phyloP scores from a whole-genome alignment of 2,329 filamentous ascomycete genomes.

The Corniculantispora saksenae region DNA sequence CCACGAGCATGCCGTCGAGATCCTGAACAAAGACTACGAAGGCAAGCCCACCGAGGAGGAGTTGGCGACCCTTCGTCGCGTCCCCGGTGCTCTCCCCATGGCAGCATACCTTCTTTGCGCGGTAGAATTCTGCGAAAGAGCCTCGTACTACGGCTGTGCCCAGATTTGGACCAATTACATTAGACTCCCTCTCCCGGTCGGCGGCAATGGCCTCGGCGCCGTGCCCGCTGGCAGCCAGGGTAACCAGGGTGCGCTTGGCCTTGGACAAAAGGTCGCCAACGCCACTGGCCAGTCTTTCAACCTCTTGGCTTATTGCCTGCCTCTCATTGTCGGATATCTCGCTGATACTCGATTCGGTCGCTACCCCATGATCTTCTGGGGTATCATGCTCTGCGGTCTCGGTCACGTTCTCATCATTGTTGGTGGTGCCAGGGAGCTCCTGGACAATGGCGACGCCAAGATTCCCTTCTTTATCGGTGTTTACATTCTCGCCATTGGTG shows the following conservation, averaged over 20 bases:
- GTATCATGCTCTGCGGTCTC: slow-evolving; percentile 65
- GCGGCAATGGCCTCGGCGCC: slow-evolving; percentile 49
- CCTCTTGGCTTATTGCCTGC: slow-evolving; percentile 59
- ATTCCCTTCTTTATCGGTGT: slow-evolving; percentile 63
- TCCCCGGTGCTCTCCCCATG: slow-evolving; percentile 52
- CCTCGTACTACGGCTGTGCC: slow-evolving; percentile 55
- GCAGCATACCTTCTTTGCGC: slow-evolving; percentile 59
- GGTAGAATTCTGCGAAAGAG: slow-evolving; percentile 62
- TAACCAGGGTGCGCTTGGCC: slow-evolving; percentile 59
- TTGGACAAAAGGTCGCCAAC: slow-evolving; percentile 43
- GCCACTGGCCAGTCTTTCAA: slow-evolving; percentile 49
- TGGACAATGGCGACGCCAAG: slow-evolving; percentile 48
- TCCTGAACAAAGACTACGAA: slow-evolving; percentile 30
- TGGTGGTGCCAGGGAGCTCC: slow-evolving; percentile 51
- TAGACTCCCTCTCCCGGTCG: slow-evolving; percentile 57
- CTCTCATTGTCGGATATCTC: slow-evolving; percentile 55
- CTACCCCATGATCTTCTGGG: slow-evolving; percentile 70
- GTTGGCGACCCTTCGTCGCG: slow-evolving; percentile 50
- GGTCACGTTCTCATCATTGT: slow-evolving; percentile 69
- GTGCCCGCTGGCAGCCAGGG: slow-evolving; percentile 41
- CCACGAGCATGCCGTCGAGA: slow-evolving; percentile 19
- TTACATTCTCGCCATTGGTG: slow-evolving; percentile 58
- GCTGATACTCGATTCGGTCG: slow-evolving; percentile 71
- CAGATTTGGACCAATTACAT: slow-evolving; percentile 55
- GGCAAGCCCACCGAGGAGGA: slow-evolving; percentile 56